Base-by-base conservation (phyloP, 306 rosid genomes). In the Rosa lucieae region DNA sequence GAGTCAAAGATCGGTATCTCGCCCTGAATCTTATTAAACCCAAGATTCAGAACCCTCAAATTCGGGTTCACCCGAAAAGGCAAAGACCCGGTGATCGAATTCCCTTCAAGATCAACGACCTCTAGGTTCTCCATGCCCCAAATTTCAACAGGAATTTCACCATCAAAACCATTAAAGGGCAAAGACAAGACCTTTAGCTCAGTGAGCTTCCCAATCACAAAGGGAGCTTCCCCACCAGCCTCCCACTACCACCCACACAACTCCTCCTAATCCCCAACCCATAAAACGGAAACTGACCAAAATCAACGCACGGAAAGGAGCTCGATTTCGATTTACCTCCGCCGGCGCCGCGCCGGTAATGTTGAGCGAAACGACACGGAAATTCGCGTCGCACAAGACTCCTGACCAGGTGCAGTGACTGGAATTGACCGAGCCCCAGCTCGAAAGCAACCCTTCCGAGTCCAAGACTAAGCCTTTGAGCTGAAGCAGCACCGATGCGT, bases 61-160 rank as follows among this genome's bases (percentile, higher is more conserved):
- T 86, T 87, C 21, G 43, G 69, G 70, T 71, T 76, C 5, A 83
- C 79, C 76, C 42, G 80, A 89, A 43, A 10, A 83, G 89, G 94
- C 53, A 94, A 83, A 18, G 56, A 71, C 21, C 98, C 98, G 70
- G 81, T 48, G 7, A 94, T 37, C 18, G 79, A 85, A 53, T 94
- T 94, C 6, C 93, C 97, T 72, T 94, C 94, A 8, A 94, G 89
- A 92, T 94, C 97, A 80, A 94, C 87, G 74, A 92, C 97, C 83
- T 92, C 98, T 13, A 94, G 73, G 70, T 84, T 92, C 14, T 87
- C 68, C 94, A 92, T 71, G 8, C 80, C 87, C 92, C 96, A 94
- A 76, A 92, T 74, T 76, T 79, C 90, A 5, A 14, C 4, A 51
- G 97, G 97, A 74, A 94, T 29, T 9, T 75, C 86, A 52, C 98